These are phyloP conservation scores for Sporothrix inflata DNA, from an alignment of 2,329 filamentous ascomycete species.

Conservation along the genomic window DNA sequence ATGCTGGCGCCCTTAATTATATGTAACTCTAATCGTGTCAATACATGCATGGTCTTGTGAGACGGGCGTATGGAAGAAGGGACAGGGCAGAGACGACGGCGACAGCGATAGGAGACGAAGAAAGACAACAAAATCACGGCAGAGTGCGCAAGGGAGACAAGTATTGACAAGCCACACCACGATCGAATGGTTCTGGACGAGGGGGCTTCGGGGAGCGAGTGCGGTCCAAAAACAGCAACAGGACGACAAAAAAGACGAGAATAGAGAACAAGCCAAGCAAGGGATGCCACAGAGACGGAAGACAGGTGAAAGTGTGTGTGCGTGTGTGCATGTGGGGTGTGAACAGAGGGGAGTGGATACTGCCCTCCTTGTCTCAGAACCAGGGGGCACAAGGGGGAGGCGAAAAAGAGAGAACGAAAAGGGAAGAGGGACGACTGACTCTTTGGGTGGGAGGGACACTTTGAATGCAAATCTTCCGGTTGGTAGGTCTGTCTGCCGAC, in stretches of 20 bases:
- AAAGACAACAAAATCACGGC: neutral
- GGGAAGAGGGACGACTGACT: neutral
- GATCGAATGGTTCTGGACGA: neutral
- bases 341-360: constrained; percentile 8
- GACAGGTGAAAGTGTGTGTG: neutral
- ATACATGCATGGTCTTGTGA: constrained; percentile 7
- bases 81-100: neutral
- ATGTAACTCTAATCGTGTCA: constrained; percentile 8
- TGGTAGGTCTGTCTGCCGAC: constrained; percentile 5
- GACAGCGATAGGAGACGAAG: neutral
- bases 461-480: constrained; percentile 20
- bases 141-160: neutral
- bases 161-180: constrained; percentile 9
- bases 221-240: neutral
- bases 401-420: constrained; percentile 14
- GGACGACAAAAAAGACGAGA: neutral
- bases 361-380: constrained; percentile 27
- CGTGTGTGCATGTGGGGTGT: too few species aligned
- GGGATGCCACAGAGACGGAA: neutral
- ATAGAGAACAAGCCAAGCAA: constrained; percentile 7
- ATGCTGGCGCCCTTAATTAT: neutral
- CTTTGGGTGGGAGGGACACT: neutral
- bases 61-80: neutral
- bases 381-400: constrained; percentile 26
- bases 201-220: neutral